phyloP scores from a whole-genome alignment of 345 rosid genomes.

The Salix koriyanagi region DNA sequence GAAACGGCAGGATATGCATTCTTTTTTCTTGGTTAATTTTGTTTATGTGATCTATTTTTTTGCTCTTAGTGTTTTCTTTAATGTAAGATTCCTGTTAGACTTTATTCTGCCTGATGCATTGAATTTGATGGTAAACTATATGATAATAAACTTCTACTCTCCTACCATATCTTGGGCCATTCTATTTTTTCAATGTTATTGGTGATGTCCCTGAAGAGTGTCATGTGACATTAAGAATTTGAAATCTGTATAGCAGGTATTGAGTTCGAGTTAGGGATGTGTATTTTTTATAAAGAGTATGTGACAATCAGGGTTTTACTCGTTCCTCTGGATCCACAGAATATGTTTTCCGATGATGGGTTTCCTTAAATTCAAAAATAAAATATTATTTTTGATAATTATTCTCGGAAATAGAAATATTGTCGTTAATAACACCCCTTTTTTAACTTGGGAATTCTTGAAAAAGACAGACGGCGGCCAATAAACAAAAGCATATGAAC shows the following conservation, averaged over 20 bases:
- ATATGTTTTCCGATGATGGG: rapidly evolving
- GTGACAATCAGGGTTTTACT: too few species aligned
- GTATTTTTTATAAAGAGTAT: rapidly evolving
- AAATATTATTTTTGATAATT: too few species aligned
- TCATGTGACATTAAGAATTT: too few species aligned
- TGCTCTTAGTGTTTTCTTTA: background rate
- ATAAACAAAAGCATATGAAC: conserved; percentile 35
- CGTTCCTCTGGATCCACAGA: rapidly evolving
- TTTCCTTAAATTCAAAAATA: too few species aligned
- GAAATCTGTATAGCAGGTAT: too few species aligned
- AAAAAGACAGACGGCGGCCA: conserved; percentile 10
- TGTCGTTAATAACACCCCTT: too few species aligned
- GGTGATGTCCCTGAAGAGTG: too few species aligned
- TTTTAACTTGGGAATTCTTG: background rate
- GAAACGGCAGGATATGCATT: background rate
- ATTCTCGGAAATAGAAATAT: too few species aligned
- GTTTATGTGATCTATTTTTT: too few species aligned
- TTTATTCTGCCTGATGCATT: background rate
- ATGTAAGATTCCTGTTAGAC: background rate
- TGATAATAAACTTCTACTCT: background rate
- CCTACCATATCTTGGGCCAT: background rate
- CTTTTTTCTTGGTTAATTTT: too few species aligned
- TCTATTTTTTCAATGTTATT: background rate
- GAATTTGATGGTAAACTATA: background rate
- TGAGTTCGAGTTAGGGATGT: too few species aligned